Percentiles rank a stretch among this genome's conserved stretches.
Conservation (phyloP, 495 filamentous ascomycete genomes). For the Penicillium samsonianum region DNA sequence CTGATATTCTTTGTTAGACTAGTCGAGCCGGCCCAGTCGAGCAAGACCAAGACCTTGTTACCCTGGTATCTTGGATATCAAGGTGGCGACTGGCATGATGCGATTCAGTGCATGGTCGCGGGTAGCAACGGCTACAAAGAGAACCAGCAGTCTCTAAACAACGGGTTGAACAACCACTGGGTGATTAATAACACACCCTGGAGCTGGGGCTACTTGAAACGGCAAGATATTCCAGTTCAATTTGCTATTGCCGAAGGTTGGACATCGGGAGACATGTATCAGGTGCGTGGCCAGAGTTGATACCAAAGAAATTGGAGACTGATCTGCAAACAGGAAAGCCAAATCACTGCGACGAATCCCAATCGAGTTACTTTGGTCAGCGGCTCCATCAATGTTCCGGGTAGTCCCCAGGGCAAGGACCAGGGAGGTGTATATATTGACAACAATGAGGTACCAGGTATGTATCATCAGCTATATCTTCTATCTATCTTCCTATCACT, state of each 20-base stretch:
- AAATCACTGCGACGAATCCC: constrained; percentile 56
- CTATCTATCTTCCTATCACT: not conserved
- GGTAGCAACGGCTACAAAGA: constrained; percentile 52
- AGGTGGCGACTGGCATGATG: constrained; percentile 45
- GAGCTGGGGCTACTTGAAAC: constrained; percentile 53
- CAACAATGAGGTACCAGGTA: constrained; percentile 56
- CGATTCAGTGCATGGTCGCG: constrained; percentile 57
- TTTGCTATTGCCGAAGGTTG: constrained; percentile 57
- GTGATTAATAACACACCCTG: constrained; percentile 54
- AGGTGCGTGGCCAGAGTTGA: constrained; percentile 24
- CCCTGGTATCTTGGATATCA: constrained; percentile 57
- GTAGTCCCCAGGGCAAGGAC: constrained; percentile 43
- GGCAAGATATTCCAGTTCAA: constrained; percentile 53
- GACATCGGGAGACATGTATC: constrained; percentile 59
- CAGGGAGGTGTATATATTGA: constrained; percentile 56
- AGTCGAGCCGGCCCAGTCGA: constrained; percentile 27
- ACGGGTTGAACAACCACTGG: constrained; percentile 55
- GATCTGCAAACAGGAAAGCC: constrained; percentile 39
- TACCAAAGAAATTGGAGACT: not conserved
- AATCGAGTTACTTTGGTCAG: constrained; percentile 58
- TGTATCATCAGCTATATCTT: not conserved
- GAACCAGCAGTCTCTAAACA: constrained; percentile 53
- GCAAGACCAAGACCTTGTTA: constrained; percentile 39
- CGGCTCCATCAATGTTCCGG: constrained; percentile 55
- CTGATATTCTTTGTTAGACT: constrained; percentile 8